Percentiles rank a stretch among this genome's conserved stretches.
Conservation (phyloP, 2,329 filamentous ascomycete genomes). For the Diaporthe citriasiana region DNA sequence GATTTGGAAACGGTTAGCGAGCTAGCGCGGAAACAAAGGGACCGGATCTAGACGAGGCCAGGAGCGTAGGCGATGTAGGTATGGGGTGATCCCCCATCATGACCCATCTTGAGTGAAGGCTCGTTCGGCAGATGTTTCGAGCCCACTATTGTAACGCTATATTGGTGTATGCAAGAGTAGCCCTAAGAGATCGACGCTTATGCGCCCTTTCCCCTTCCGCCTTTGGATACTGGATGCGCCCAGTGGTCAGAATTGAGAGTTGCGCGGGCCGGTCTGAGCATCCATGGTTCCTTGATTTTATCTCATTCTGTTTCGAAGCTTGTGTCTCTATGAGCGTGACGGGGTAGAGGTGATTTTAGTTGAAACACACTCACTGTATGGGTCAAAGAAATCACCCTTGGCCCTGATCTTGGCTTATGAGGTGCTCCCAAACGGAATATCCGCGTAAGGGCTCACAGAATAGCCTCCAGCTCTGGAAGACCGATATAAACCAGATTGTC, state of each 20-base stretch:
- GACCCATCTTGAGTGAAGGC: slow-evolving; percentile 13
- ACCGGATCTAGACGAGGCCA: slow-evolving; percentile 35
- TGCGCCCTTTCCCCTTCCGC: background rate
- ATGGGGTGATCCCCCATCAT: background rate
- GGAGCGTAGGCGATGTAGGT: background rate
- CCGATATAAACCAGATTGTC: background rate
- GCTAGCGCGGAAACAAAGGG: slow-evolving; percentile 47
- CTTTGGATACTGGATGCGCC: background rate
- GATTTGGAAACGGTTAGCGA: slow-evolving; percentile 53
- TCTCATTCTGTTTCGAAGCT: background rate
- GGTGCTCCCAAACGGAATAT: background rate
- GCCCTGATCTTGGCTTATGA: background rate
- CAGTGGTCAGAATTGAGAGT: background rate
- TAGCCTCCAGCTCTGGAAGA: background rate
- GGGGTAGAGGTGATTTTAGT: background rate
- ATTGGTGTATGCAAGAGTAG: background rate
- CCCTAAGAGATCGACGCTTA: background rate
- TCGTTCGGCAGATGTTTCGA: slow-evolving; percentile 27
- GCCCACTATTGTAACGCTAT: slow-evolving; percentile 10
- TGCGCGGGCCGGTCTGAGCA: background rate
- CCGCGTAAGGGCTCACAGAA: background rate
- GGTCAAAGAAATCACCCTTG: background rate
- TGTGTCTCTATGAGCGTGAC: background rate
- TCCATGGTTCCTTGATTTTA: background rate
- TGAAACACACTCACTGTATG: background rate